Evolutionary conservation across 495 filamentous ascomycete species (phyloP).

Genomic region (Xylaria intraflava): DNA sequence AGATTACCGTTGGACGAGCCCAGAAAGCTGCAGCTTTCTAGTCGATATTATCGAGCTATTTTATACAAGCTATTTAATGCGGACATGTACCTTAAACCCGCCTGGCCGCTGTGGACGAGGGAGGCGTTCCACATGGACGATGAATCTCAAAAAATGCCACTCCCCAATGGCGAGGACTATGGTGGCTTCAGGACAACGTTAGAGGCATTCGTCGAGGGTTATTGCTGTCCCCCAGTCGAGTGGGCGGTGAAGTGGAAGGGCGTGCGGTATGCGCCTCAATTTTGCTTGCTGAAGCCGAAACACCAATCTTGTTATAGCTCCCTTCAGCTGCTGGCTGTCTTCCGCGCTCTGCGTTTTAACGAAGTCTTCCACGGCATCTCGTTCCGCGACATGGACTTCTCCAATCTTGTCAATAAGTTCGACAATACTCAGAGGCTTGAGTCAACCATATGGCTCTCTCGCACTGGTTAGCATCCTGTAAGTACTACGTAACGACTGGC

Average conservation of each 20-base stretch:
- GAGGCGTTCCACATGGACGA: constrained; percentile 57
- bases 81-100: constrained; percentile 72
- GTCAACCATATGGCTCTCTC: constrained; percentile 23
- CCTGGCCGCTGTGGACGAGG: constrained; percentile 69
- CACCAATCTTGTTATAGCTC: constrained; percentile 56
- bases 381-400: constrained; percentile 66
- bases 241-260: constrained; percentile 72
- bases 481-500: background rate
- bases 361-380: constrained; percentile 83
- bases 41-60: constrained; percentile 68
- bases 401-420: constrained; percentile 24
- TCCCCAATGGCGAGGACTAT: constrained; percentile 64
- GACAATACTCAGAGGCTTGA: constrained; percentile 28
- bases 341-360: constrained; percentile 86
- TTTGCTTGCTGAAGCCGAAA: constrained; percentile 67
- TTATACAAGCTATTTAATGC: constrained; percentile 64
- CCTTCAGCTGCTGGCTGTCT: constrained; percentile 74
- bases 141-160: constrained; percentile 42
- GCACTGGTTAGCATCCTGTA: constrained; percentile 18
- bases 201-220: constrained; percentile 78
- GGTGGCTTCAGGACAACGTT: constrained; percentile 76
- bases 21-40: constrained; percentile 68
- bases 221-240: constrained; percentile 62
- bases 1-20: constrained; percentile 60
- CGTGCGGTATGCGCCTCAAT: constrained; percentile 70